Base-by-base conservation (phyloP, 2,329 filamentous ascomycete species). In the Xylariaceae sp. region DNA sequence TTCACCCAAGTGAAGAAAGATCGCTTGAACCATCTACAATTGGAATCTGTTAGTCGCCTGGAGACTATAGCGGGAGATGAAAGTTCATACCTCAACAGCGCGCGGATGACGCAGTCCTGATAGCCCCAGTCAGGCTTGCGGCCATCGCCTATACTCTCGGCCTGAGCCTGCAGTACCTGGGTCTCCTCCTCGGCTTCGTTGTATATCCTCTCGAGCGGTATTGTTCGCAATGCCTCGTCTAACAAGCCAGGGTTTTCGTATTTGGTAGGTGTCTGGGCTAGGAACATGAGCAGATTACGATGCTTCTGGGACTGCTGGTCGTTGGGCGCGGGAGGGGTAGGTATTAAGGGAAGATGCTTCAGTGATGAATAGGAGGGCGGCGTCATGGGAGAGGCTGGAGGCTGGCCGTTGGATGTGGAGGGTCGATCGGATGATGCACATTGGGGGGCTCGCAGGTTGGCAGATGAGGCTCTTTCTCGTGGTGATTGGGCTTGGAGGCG, bases 1-100 rank as follows among this genome's bases (percentile, higher is more conserved):
- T 96, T 95, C 59, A 97, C 89, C 85, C 91, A 98, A 49, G 86
- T 83, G 70, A 97, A 97, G 71, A 97, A 97, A 6, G 86, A 85
- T 54, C 86, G 80, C 72, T 93, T 95, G 73, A 96, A 98, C 93
- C 93, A 97, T 68, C 87, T 89, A 47, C 17, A 41, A 17, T 41
- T 37, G 32, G 45, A 42, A 43, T 22, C 22, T 10, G 34, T 47
- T 46, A 49, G 55, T 44, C 43, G 14, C 16, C 8, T 32, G 27
- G n/a, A n/a, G n/a, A n/a, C n/a, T n/a, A n/a, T n/a, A n/a, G n/a
- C n/a, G n/a, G n/a, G n/a, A n/a, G n/a, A n/a, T n/a, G n/a, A n/a
- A n/a, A n/a, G n/a, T n/a, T n/a, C 82, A 58, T 73, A 90, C 86
- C 83, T 85, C 61, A 97, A 74, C 53, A 97, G 74, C 49, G 92